Evolutionary conservation across 2,329 filamentous ascomycete species (phyloP).

Genomic region (Microdochium nivale): DNA sequence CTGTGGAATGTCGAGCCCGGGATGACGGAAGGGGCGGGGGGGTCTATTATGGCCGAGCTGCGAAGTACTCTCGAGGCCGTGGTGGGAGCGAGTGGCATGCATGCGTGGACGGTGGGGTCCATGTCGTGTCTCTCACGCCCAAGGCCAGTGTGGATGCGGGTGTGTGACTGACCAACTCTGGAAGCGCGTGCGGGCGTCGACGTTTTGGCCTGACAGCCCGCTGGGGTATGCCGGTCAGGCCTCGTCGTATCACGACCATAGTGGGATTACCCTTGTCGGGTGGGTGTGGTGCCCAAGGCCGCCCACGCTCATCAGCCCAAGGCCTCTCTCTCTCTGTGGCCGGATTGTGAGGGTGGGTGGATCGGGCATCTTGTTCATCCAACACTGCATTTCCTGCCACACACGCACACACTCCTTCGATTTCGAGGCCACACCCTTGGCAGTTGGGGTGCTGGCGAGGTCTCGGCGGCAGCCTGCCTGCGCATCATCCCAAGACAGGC

Average conservation of each 20-base stretch:
- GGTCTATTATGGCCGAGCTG: not conserved
- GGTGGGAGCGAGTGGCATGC: not conserved
- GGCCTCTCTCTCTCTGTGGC: no score
- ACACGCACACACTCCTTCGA: not conserved
- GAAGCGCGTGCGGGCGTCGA: not conserved
- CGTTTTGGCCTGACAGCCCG: not conserved
- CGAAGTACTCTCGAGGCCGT: not conserved
- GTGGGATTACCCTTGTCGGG: not conserved
- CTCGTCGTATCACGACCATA: not conserved
- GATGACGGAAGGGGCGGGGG: slow-evolving; percentile 1
- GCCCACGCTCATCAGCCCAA: not conserved
- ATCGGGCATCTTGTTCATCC: not conserved
- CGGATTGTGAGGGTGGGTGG: not conserved
- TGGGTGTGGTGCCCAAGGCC: not conserved
- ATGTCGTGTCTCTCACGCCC: not conserved
- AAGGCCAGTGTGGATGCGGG: not conserved
- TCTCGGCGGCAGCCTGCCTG: not conserved
- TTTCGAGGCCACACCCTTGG: not conserved
- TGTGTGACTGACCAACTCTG: not conserved
- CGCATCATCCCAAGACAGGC: not conserved
- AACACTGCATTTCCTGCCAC: not conserved
- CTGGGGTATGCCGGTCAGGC: not conserved
- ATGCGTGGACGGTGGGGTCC: not conserved
- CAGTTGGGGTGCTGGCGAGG: not conserved
- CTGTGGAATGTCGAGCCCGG: not conserved